Evolutionary conservation across 2,329 filamentous ascomycete genomes (phyloP), one percentile per base, ranked within the genome.

Genomic region (Penicillium sp.): DNA sequence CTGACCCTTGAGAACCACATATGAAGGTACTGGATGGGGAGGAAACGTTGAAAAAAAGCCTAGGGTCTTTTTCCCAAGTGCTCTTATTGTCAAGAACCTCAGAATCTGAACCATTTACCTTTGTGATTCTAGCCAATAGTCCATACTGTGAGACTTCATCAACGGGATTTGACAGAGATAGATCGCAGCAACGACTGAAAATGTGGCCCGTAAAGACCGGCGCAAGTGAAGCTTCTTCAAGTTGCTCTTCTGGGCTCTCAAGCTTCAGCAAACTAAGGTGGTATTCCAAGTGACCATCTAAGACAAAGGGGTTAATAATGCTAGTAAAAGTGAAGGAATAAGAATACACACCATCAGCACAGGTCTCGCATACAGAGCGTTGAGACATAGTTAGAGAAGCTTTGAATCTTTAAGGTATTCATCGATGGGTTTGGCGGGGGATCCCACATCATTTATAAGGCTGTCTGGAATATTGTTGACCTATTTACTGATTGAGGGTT

Each of bases 1-100:
- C 83, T 22, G 77, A 80, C 0, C 83, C 83, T 61, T 86, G 82
- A 1, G 80, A 80, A 3, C 83, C 83, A 54, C 83, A 86, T 16
- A 86, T 81, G 65, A 86, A 86, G 0, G 76, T 72, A 1, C 61
- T 63, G 0, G 59, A 63, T 4, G 59, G 59, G 0, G 51, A 22
- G 3, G 53, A 47, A 13, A 63, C 50, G 36, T 63, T 63, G 45
- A 60, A 60, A 7, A 60, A 44, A 3, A 63, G 40, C 4, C 61
- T 47, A 0, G 57, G 55, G 18, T 63, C 61, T 8, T 40, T 31
- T 40, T 31, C 61, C 24, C 24, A 24, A 53, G n/a, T n/a, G 2
- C 13, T 43, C 9, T 43, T n/a, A 34, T 67, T 67, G 11, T 52
- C 38, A 16, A 38, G 14, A 27, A 2, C 14, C 32, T 16, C 13